phyloP scores from a whole-genome alignment of 257 asterid genomes.

The Knoxia roxburghii region DNA sequence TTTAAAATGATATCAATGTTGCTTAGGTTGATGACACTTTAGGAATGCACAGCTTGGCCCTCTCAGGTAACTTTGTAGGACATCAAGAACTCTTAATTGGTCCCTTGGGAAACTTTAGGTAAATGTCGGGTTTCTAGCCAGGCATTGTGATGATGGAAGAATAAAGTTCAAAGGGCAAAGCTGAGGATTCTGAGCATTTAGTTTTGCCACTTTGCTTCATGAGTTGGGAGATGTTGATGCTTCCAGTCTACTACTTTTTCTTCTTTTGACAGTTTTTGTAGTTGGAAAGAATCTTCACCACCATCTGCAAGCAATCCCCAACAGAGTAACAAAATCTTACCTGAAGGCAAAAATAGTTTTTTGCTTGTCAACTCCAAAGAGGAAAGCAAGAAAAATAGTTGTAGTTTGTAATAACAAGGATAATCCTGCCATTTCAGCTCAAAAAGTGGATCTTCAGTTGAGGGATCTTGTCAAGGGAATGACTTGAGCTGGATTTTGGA shows the following conservation, averaged over 20 bases:
- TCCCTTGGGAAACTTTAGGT: too few relatives aligned
- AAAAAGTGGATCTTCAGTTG: neutral
- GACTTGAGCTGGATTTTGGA: neutral
- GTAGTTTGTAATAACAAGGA: neutral
- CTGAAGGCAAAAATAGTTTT: neutral
- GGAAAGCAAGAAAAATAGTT: neutral
- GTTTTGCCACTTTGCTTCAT: conserved; percentile 23
- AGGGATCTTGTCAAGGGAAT: too few relatives aligned
- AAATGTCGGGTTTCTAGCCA: neutral
- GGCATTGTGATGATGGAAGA: neutral
- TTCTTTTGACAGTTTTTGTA: neutral
- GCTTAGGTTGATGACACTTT: neutral
- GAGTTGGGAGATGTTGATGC: conserved; percentile 13
- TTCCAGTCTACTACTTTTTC: neutral
- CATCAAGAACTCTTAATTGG: neutral
- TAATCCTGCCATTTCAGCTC: conserved; percentile 10
- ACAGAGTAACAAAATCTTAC: neutral
- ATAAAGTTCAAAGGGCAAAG: neutral
- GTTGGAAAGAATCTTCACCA: too few relatives aligned
- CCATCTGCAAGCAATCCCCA: too few relatives aligned
- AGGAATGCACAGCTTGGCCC: neutral
- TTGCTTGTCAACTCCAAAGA: neutral
- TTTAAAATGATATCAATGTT: neutral
- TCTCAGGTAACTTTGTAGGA: too few relatives aligned
- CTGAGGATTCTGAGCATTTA: conserved; percentile 1